Base-by-base conservation (phyloP, 108 stramenopile genomes). In the Stephanodiscus minutulus region DNA sequence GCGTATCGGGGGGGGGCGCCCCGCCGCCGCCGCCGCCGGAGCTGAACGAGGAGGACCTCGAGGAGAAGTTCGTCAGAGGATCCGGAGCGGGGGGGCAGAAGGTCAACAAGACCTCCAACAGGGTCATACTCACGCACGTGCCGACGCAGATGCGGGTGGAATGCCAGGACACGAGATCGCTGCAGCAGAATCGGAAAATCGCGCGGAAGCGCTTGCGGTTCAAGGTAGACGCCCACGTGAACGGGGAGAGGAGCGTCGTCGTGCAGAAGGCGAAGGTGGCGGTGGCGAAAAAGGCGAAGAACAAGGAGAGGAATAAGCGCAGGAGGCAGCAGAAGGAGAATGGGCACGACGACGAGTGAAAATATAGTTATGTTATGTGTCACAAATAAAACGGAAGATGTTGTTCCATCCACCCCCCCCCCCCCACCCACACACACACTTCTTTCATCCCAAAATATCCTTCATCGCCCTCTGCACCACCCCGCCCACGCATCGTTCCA, bases 151-250 rank as follows among this genome's bases (percentile, higher is more conserved):
- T 92, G 1, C 72, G 86, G 0, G 89, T 96, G 5, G 90, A 93
- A 36, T 94, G 92, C 58, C 93, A 96, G 74, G 91, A 96, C 11
- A 96, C 96, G 4, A 74, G 96, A 37, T 91, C 90, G 7, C 82
- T 96, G 54, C 85, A 87, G 61, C n/a, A n/a, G 73, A 96, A 96
- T 63, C 82, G 96, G 33, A 96, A 94, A 54, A 91, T 94, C 74
- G 96, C 93, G 1, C 57, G 96, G 0, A 94, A 90, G 61, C 86
- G 90, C 22, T 66, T 96, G 50, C 76, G 67, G 36, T 61, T 87
- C 27, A 94, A 96, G 68, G 57, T 96, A 13, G 96, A 96, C 66
- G 89, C 84, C 36, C 77, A 77, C n/a, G 73, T 90, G 43, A 90
- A 96, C 72, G 95, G 95, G 4, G 82, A 73, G 0, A 68, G 78